phyloP scores from a whole-genome alignment of 108 stramenopile genomes.

The Skeletonema marinoi region DNA sequence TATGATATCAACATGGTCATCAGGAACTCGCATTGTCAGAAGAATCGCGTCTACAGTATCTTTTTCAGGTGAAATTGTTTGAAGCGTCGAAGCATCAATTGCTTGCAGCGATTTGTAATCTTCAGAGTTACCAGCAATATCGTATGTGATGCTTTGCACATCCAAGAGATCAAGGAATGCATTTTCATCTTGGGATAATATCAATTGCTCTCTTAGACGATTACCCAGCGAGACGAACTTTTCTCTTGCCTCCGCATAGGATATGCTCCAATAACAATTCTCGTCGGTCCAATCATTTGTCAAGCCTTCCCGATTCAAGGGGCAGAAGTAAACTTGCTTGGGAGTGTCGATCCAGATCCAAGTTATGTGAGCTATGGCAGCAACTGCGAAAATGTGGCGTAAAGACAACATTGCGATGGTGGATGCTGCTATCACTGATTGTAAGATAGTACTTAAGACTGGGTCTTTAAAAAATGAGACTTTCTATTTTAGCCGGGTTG shows the following conservation, averaged over 20 bases:
- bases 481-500: too few relatives aligned
- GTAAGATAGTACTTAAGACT: too few relatives aligned
- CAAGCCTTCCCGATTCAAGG: constrained; percentile 23
- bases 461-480: too few relatives aligned
- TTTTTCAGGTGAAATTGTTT: constrained; percentile 25
- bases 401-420: neutral
- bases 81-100: neutral
- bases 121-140: constrained; percentile 12
- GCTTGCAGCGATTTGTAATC: constrained; percentile 8
- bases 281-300: constrained; percentile 26
- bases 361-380: neutral
- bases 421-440: neutral
- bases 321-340: constrained; percentile 32
- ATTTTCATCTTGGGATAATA: neutral
- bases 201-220: constrained; percentile 22
- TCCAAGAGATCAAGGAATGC: neutral
- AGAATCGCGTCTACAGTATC: constrained; percentile 42
- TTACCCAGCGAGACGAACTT: constrained; percentile 50
- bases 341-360: constrained; percentile 23
- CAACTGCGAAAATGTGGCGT: neutral
- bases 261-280: constrained; percentile 41
- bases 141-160: constrained; percentile 39
- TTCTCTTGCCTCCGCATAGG: constrained; percentile 41
- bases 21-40: constrained; percentile 15
- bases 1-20: constrained; percentile 41